Base-by-base conservation (phyloP, 192 early-diverging fungal species). In the Rhizophagus clarus region DNA sequence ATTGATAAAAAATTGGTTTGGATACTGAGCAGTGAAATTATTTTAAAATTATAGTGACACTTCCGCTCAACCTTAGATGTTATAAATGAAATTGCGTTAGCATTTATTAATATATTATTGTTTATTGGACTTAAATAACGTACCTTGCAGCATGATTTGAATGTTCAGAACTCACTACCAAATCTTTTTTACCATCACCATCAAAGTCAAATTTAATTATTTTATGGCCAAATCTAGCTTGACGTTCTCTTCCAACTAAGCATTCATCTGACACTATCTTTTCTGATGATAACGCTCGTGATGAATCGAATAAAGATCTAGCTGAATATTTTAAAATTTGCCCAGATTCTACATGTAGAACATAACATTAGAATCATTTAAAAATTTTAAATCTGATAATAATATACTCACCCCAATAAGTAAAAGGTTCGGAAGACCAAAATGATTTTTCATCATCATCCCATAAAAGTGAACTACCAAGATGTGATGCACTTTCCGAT, bases 131-230 rank as follows among this genome's bases (percentile, higher is more conserved):
- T 40, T 40, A 40, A 29, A 31, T 34, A 14, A 56, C n/a, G 8
- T 76, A 76, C 74, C 74, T 76, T 26, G 37, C 28, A 22, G 2
- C 10, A 20, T 17, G 12, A 76, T 51, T 76, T n/a, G 32, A 62
- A 82, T 92, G 91, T 5, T 90, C 90, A 45, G 91, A 90, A 70
- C 90, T 87, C 31, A 93, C 87, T 1, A 89, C 91, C 11, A 95
- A 67, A 47, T 92, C 90, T 10, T 82, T 20, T 12, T 75, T 56
- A 8, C 91, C 92, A 69, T 88, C 87, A 24, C 89, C 91, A 84
- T 88, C 80, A 82, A 96, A 96, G 72, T 96, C 91, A 31, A 62
- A 63, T n/a, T 63, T 63, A 40, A 61, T 24, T 9, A 76, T 64
- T n/a, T 76, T 63, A 42, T 28, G 61, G 63, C 74, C 74, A 63